Conservation (phyloP, 345 rosid species). For the Psidium guajava region DNA sequence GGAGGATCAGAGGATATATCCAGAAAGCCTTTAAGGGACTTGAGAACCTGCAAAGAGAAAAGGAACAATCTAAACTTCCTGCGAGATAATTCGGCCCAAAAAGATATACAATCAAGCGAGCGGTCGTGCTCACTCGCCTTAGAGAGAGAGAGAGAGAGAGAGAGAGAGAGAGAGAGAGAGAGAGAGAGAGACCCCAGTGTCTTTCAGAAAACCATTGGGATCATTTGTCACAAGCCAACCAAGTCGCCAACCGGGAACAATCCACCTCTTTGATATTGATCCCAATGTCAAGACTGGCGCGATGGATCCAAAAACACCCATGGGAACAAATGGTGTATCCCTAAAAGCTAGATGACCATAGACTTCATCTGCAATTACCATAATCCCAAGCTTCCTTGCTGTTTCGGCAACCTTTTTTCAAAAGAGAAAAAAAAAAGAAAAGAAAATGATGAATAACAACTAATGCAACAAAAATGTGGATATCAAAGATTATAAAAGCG, state of each 20-base stretch:
- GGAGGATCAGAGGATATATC: constrained; percentile 24
- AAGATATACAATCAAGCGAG: background rate
- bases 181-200: constrained; percentile 32
- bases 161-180: background rate
- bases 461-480: background rate
- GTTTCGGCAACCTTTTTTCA: constrained; percentile 40
- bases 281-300: constrained; percentile 57
- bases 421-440: background rate
- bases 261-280: constrained; percentile 65
- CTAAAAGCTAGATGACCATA: constrained; percentile 48
- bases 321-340: constrained; percentile 43
- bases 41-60: constrained; percentile 6
- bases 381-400: constrained; percentile 47
- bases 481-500: background rate
- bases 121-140: background rate
- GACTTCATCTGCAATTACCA: constrained; percentile 68
- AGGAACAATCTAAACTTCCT: background rate
- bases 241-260: constrained; percentile 76
- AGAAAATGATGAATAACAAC: background rate
- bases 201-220: constrained; percentile 33
- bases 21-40: constrained; percentile 23
- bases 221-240: constrained; percentile 64
- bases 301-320: constrained; percentile 49
- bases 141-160: background rate
- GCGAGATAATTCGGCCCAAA: background rate